Base-by-base conservation (phyloP, 208 protist species). In the Leishmania mexicana region DNA sequence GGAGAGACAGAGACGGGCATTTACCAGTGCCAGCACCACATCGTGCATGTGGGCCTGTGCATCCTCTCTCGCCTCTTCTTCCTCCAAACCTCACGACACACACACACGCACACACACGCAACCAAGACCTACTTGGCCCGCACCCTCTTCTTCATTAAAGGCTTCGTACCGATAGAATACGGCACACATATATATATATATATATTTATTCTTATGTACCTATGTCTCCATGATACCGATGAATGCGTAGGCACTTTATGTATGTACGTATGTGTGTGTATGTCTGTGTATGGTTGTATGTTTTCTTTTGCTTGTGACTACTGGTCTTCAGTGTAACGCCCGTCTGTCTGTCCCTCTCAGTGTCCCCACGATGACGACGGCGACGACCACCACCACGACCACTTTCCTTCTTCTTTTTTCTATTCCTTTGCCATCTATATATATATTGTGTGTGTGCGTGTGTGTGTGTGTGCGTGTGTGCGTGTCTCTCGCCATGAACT, bases 71-170 rank as follows among this genome's bases (percentile, higher is more conserved):
- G 45, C 45, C 10, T 54, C 2, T 10, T 54, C 2, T 54, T 67
- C 28, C 24, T 49, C n/a, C 28, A 53, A 15, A 75, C 42, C 3
- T 53, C 21, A 5, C 3, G 2, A 75, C 45, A 75, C 70, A 75
- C 45, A 75, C 21, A 57, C 70, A 51, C 70, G 57, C 3, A 74
- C 1, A 54, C 45, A 28, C 45, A 11, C 45, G 10, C 45, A 17
- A 62, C 2, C 1, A 5, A 21, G 5, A 15, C 65, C 38, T 31
- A 19, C 65, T 15, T 78, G 83, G n/a, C 76, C 80, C 47, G 58
- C 79, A 11, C 75, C 76, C 4, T 83, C 85, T 81, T 77, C 75
- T 6, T 78, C 77, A 40, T 86, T 76, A 35, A 10, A n/a, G 10
- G 28, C 53, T 24, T 58, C 31, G 13, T 62, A 31, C 31, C 45